Percentiles rank a stretch among this genome's conserved stretches.
These are phyloP conservation scores for Penicillium psychrosexuale DNA, from an alignment of 2,329 filamentous ascomycete genomes.

Conservation along the genomic window DNA sequence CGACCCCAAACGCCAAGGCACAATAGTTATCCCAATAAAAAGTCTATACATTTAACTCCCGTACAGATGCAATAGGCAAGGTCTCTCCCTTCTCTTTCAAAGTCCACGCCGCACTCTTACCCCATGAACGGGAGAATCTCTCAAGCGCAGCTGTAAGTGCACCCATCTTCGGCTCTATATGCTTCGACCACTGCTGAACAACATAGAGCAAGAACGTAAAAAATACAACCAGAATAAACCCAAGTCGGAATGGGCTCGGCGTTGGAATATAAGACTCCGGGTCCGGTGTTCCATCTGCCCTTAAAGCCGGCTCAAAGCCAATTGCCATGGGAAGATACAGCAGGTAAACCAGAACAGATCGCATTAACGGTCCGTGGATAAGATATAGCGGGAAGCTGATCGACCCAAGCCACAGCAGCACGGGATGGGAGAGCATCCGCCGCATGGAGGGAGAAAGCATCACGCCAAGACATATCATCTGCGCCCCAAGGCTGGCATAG, in stretches of 20 bases:
- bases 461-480: slow-evolving; percentile 51
- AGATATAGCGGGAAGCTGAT: slow-evolving; percentile 65
- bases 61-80: background rate
- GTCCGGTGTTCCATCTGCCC: slow-evolving; percentile 28
- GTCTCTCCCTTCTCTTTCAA: background rate
- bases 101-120: background rate
- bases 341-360: slow-evolving; percentile 60
- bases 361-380: slow-evolving; percentile 60
- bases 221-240: slow-evolving; percentile 45
- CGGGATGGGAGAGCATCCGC: slow-evolving; percentile 52
- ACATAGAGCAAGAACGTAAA: slow-evolving; percentile 48
- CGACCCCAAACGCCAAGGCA: background rate
- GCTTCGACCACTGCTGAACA: slow-evolving; percentile 52
- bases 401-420: slow-evolving; percentile 61
- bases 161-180: slow-evolving; percentile 53
- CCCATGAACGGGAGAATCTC: slow-evolving; percentile 23
- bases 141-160: slow-evolving; percentile 26
- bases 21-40: background rate
- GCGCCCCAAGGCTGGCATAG: slow-evolving; percentile 51
- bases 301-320: slow-evolving; percentile 13
- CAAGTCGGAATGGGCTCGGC: slow-evolving; percentile 38
- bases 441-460: slow-evolving; percentile 54
- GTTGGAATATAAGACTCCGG: slow-evolving; percentile 33
- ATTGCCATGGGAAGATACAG: slow-evolving; percentile 47
- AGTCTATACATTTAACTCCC: background rate